phyloP scores from a whole-genome alignment of 2,329 filamentous ascomycete species.

The Alternaria sp. region DNA sequence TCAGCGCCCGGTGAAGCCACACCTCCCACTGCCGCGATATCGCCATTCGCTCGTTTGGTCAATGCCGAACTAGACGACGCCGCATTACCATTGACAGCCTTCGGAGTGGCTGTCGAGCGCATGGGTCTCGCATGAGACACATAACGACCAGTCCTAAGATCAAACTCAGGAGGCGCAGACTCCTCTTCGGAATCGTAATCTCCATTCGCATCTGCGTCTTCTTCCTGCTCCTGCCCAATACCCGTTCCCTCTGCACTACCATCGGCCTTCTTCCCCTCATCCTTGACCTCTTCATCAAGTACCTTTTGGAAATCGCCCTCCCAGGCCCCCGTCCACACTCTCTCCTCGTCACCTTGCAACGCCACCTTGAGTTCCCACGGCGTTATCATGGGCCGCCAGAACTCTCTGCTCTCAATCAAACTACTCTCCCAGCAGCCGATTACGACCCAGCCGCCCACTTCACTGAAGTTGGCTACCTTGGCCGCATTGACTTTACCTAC shows the following conservation, averaged over 20 bases:
- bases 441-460: constrained; percentile 96
- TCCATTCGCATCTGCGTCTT: constrained; percentile 16
- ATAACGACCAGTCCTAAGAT: constrained; percentile 86
- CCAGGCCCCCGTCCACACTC: constrained; percentile 90
- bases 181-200: constrained; percentile 66
- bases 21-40: constrained; percentile 83
- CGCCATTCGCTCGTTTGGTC: constrained; percentile 70
- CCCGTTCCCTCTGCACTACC: constrained; percentile 62
- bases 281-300: constrained; percentile 52
- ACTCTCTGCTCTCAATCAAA: constrained; percentile 86
- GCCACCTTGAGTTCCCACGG: constrained; percentile 89
- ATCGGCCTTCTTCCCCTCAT: constrained; percentile 16
- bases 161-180: constrained; percentile 83
- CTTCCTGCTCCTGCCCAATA: constrained; percentile 61
- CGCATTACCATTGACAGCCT: constrained; percentile 12
- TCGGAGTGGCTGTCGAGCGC: constrained; percentile 30
- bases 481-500: constrained; percentile 96
- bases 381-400: constrained; percentile 91
- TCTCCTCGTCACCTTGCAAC: constrained; percentile 75
- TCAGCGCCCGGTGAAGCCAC: constrained; percentile 92
- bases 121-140: constrained; percentile 82
- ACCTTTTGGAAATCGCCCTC: constrained; percentile 83
- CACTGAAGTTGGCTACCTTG: constrained; percentile 95
- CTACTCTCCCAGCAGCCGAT: constrained; percentile 98
- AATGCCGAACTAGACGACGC: constrained; percentile 60